Percentiles rank a stretch among this genome's conserved stretches.
Evolutionary conservation across 176 grass and related monocot genomes (phyloP).

Genomic region (barley (Hordeum vulgare)): DNA sequence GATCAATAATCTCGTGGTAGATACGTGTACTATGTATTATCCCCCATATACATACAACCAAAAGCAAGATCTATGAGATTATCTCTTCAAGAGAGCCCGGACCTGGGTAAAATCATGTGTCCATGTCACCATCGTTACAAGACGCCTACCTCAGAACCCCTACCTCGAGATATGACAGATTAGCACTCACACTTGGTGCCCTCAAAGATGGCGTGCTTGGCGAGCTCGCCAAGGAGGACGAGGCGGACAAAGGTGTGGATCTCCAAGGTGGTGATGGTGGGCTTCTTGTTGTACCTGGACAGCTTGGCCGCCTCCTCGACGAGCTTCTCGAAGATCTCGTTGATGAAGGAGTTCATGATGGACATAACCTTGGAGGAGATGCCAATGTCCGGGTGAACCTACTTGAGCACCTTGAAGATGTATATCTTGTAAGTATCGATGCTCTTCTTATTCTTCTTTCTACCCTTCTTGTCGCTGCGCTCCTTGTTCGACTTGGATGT

Average conservation of each 20-base stretch:
- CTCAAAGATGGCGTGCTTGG: conserved; percentile 66
- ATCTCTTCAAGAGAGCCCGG: too few species aligned
- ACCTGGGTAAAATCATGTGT: too few species aligned
- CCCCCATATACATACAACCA: too few species aligned
- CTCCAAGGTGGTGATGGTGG: conserved; percentile 48
- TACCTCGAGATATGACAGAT: too few species aligned
- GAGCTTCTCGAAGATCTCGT: conserved; percentile 83
- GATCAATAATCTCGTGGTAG: too few species aligned
- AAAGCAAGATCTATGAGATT: too few species aligned
- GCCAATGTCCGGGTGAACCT: conserved; percentile 69
- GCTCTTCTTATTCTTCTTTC: conserved; percentile 53
- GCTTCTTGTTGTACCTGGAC: conserved; percentile 52
- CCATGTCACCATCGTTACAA: too few species aligned
- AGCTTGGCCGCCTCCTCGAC: conserved; percentile 41
- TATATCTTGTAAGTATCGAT: conserved; percentile 93
- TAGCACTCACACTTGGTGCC: conserved; percentile 32
- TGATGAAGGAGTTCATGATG: conserved; percentile 95
- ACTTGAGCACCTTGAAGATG: conserved; percentile 86
- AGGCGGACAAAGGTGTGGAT: conserved; percentile 60
- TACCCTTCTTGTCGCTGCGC: conserved; percentile 32
- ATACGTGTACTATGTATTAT: too few species aligned
- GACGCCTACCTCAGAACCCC: too few species aligned
- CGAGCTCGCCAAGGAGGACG: conserved; percentile 54
- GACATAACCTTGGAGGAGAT: conserved; percentile 79
- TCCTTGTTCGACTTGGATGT: conserved; percentile 42